Conservation (phyloP, 2,329 filamentous ascomycete genomes). For the Trichoderma semiorbis region DNA sequence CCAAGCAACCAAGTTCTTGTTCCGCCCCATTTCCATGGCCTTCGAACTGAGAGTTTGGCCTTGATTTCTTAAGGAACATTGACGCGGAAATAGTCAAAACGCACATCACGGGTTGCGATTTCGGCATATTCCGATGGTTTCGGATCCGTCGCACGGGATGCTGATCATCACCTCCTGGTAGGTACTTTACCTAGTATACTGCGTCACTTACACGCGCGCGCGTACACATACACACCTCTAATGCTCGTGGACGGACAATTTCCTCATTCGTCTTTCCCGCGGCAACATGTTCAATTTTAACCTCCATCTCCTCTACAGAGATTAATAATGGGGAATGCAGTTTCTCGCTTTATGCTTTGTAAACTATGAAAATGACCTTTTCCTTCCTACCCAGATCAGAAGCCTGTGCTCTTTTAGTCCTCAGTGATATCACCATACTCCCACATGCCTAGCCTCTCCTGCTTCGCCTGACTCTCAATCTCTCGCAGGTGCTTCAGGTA, state of each 20-base stretch:
- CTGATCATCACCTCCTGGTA: not conserved
- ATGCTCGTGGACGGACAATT: not conserved
- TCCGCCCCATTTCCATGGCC: not conserved
- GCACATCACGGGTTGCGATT: not conserved
- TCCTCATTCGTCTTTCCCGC: not conserved
- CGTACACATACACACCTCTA: not conserved
- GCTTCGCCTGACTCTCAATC: slow-evolving; percentile 75
- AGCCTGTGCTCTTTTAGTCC: slow-evolving; percentile 52
- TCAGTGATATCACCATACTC: slow-evolving; percentile 97
- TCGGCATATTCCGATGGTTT: not conserved
- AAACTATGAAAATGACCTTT: not conserved
- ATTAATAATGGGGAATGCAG: not conserved
- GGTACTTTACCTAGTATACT: not conserved
- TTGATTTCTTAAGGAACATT: not conserved
- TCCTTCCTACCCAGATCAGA: not conserved
- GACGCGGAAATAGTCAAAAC: not conserved
- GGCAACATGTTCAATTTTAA: not conserved
- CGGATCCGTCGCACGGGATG: not conserved
- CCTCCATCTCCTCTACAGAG: not conserved
- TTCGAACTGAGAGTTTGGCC: not conserved
- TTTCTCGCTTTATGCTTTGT: not conserved
- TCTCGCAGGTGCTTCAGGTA: slow-evolving; percentile 69
- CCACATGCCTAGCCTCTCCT: slow-evolving; percentile 83
- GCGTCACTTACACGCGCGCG: not conserved
- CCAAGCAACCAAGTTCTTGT: not conserved